Evolutionary conservation across 164 flowering plant species (phyloP), one percentile per base, ranked within the genome.

Genomic region (Tinospora cordifolia): DNA sequence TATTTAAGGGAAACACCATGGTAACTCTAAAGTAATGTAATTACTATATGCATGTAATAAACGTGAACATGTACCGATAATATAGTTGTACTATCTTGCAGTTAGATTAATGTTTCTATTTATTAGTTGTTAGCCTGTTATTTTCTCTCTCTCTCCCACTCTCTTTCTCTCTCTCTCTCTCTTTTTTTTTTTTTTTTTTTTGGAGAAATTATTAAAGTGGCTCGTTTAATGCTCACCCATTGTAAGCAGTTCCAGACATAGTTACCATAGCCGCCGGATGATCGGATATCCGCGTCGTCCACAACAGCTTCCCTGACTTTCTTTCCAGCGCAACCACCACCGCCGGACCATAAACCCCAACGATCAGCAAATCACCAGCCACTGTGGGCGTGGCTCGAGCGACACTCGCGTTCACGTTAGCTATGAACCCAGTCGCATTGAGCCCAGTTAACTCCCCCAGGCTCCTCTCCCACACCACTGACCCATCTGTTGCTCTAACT

Each of bases 311-410:
- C 21, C 83, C 85, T 8, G 63, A 75, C 8, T 54, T 63, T 6
- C 83, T 75, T 2, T 49, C 30, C 10, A 86, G 68, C 0, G 84
- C 87, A 9, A 84, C 75, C 34, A 84, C 85, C 15, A 71, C 75
- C 15, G 84, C 85, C 39, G 84, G 88, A 9, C 87, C 88, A 51
- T 77, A 82, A 15, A 86, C 78, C 24, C 82, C 81, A 9, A 86
- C 40, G 17, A 86, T 75, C 39, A 86, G 21, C 5, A 80, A 77
- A 39, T 78, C 73, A 25, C 74, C 84, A 2, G 81, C 83, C 0
- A 83, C 73, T 0, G 81, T 72, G 0, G 87, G 86, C 0, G 87
- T 79, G 22, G 84, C 26, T 72, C 86, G 79, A 6, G 87, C 75
- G 10, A 73, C 71, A 3, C 81, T 76, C 0, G 64, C 80, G 36